These are phyloP conservation scores for Yamadazyma sp. DNA, from an alignment of 1,139 yeast species.

Conservation along the genomic window DNA sequence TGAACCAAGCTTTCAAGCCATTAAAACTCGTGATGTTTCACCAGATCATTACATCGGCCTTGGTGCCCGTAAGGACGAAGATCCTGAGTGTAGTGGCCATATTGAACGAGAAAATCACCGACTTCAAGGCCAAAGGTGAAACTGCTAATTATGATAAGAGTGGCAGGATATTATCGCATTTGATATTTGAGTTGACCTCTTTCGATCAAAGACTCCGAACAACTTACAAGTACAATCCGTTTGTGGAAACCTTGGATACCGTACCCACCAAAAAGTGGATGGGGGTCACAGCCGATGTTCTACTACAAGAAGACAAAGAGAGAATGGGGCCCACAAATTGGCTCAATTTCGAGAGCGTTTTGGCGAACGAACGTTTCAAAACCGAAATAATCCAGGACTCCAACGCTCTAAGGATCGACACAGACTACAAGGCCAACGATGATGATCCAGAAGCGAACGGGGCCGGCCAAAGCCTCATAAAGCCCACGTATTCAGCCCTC, in stretches of 20 bases:
- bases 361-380: constrained; percentile 57
- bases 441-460: constrained; percentile 2
- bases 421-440: constrained; percentile 44
- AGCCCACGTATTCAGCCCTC: constrained; percentile 69
- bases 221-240: constrained; percentile 57
- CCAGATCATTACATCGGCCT: constrained; percentile 57
- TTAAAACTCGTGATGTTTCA: constrained; percentile 30
- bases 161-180: constrained; percentile 58
- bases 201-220: constrained; percentile 59
- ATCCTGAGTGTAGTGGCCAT: constrained; percentile 29
- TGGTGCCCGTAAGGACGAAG: constrained; percentile 53
- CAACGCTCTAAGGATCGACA: constrained; percentile 62
- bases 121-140: constrained; percentile 14
- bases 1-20: constrained; percentile 31
- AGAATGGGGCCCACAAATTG: constrained; percentile 46
- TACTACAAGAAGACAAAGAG: constrained; percentile 41
- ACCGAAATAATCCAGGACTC: constrained; percentile 52
- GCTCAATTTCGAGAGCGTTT: constrained; percentile 62
- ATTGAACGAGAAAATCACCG: constrained; percentile 28
- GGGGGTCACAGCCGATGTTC: constrained; percentile 59
- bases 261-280: constrained; percentile 46
- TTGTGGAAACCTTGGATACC: constrained; percentile 23
- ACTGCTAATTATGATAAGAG: constrained; percentile 33
- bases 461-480: constrained; percentile 22
- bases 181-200: constrained; percentile 56